These are phyloP conservation scores for Tremella yokohamensis DNA, from an alignment of 768 basidiomycete species.

Conservation along the genomic window DNA sequence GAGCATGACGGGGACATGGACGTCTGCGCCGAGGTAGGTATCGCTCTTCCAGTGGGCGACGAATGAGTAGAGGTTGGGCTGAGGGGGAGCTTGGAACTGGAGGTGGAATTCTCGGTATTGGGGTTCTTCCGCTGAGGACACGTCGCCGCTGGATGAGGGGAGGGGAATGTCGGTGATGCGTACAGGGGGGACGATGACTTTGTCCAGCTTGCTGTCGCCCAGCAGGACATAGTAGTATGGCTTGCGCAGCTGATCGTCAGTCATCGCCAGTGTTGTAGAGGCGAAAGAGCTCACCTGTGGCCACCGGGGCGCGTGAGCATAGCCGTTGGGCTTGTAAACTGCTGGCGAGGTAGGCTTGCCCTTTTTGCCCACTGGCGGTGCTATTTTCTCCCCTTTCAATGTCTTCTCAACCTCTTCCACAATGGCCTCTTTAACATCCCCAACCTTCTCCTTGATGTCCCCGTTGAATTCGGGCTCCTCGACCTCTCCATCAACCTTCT, in stretches of 20 bases:
- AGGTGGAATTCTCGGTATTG: conserved; percentile 62
- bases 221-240: conserved; percentile 90
- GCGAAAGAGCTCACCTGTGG: conserved; percentile 66
- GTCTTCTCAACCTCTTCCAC: conserved; percentile 27
- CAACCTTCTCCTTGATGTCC: conserved; percentile 56
- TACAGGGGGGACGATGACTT: conserved; percentile 80
- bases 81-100: conserved; percentile 90
- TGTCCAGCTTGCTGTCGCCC: conserved; percentile 77
- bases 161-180: conserved; percentile 75
- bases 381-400: conserved; percentile 39
- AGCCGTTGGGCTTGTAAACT: conserved; percentile 54
- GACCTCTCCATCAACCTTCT: conserved; percentile 15
- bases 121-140: conserved; percentile 20
- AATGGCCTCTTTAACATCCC: conserved; percentile 70
- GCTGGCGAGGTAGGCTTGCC: too few relatives aligned
- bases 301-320: conserved; percentile 91
- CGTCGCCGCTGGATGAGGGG: conserved; percentile 2
- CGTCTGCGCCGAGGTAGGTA: conserved; percentile 80
- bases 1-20: conserved; percentile 69
- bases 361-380: too few relatives aligned
- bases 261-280: neutral
- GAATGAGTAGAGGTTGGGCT: conserved; percentile 80
- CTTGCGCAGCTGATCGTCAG: conserved; percentile 65
- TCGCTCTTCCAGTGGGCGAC: conserved; percentile 81
- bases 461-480: conserved; percentile 54